Percentiles rank a stretch among this genome's conserved stretches.
phyloP scores from a whole-genome alignment of 768 basidiomycete genomes.

The Russula earlei region DNA sequence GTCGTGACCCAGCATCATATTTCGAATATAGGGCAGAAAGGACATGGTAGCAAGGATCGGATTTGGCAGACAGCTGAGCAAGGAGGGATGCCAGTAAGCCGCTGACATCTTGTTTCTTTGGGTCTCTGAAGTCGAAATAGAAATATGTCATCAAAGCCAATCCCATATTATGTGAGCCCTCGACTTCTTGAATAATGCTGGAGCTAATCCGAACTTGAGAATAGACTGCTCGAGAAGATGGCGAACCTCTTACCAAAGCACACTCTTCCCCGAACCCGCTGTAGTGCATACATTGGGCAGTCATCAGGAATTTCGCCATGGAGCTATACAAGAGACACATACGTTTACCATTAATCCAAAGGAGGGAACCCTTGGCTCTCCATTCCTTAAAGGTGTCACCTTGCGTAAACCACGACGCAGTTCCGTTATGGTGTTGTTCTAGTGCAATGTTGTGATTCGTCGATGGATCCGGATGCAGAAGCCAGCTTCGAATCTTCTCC shows the following conservation, averaged over 20 bases:
- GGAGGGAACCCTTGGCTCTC: neutral
- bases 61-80: neutral
- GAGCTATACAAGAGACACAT: neutral
- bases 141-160: neutral
- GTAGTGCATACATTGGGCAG: too few relatives aligned
- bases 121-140: neutral
- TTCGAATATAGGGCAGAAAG: neutral
- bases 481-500: neutral
- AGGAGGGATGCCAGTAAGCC: neutral
- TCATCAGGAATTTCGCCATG: too few relatives aligned
- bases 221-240: too few relatives aligned
- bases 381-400: neutral
- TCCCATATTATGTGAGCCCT: neutral
- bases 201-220: neutral
- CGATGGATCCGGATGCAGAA: neutral
- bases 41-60: neutral
- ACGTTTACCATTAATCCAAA: neutral
- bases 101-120: neutral
- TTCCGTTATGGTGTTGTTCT: neutral
- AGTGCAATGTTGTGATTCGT: neutral
- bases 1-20: neutral
- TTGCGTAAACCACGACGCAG: neutral
- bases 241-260: neutral
- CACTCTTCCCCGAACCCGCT: neutral
- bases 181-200: neutral